Base-by-base conservation (phyloP, 768 basidiomycete genomes). In the Trametes gibbosa region DNA sequence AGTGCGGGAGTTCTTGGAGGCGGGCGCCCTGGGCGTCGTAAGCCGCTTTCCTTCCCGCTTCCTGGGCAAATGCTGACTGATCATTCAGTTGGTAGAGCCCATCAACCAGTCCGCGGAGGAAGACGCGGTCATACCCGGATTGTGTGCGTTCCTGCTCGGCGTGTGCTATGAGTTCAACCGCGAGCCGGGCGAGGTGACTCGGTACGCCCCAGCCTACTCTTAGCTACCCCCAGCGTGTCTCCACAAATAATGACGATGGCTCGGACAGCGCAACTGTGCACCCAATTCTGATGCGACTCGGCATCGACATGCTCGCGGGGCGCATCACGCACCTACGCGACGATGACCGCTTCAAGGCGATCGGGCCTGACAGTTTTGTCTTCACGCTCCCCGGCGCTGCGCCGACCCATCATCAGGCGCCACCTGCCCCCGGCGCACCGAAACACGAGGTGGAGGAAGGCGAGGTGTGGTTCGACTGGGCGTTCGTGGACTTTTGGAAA, bases 401-500 rank as follows among this genome's bases (percentile, higher is more conserved):
- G 6, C 42, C 25, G 9, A 43, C 62, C 13, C 58, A 51, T 9
- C 50, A 59, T 21, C 57, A 59, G 43, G 62, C 75, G 23, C 27
- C 68, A 74, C 50, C 71, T 66, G 43, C 75, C 71, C 41, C 65
- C 67, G 24, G 73, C 59, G 53, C 53, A 3, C 63, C 74, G 16
- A 81, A 78, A 61, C 64, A 70, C 10, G 75, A 77, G 49, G 66
- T 65, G 35, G 68, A 73, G 51, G 89, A 91, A 67, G 90, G 85
- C 25, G 93, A 95, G 73, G 80, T 97, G 39, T 98, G 97, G 97
- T 91, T 98, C 69, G 95, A 98, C 72, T 98, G 95, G 93, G 83
- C 88, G 0, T 98, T 98, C 73, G 85, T 97, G 6, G 97, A 99
- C 73, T 99, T 98, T 72, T 95, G 93, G 90, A 98, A 98, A 76